Evolutionary conservation across 2,329 filamentous ascomycete species (phyloP), one percentile per base, ranked within the genome.

Genomic region (Graphilbum sp.): DNA sequence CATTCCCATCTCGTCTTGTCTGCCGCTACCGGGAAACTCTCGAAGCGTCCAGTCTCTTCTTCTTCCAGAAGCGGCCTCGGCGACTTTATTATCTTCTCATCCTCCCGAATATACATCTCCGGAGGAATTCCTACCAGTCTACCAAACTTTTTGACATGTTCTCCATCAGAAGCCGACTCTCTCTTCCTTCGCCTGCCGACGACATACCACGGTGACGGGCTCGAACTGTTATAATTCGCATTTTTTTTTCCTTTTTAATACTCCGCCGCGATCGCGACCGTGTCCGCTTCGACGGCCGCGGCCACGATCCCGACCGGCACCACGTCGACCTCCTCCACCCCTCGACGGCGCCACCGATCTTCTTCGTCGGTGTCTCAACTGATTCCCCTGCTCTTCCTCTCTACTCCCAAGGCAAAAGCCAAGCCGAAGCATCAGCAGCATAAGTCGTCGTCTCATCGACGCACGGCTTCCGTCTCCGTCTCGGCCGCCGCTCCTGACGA

Each of bases 181-280:
- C 59, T 56, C 66, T 63, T 58, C 66, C 63, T 63, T 64, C 63
- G 62, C 64, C 65, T 54, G 65, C 66, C 67, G 66, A 70, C 61
- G 63, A 67, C 62, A 70, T 68, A 69, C 65, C 66, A 63, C 69
- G 69, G 68, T 72, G 69, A 72, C 67, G 57, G 60, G 61, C 55
- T n/a, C n/a, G n/a, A n/a, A n/a, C n/a, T n/a, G n/a, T n/a, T n/a
- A n/a, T n/a, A n/a, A 8, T 29, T 29, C 21, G 10, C 8, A 11
- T 20, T 19, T 23, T 8, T 40, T 18, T 16, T 9, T 18, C 30
- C 17, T 18, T n/a, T 31, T 13, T 24, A 30, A 7, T 16, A n/a
- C 15, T 33, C 23, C 17, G 16, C 31, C 33, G 25, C 35, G 43
- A 43, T 42, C 41, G 40, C 38, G 44, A 45, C 45, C 43, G 45